Conservation (phyloP, 805 yeast genomes). For the Hanseniaspora occidentalis region DNA sequence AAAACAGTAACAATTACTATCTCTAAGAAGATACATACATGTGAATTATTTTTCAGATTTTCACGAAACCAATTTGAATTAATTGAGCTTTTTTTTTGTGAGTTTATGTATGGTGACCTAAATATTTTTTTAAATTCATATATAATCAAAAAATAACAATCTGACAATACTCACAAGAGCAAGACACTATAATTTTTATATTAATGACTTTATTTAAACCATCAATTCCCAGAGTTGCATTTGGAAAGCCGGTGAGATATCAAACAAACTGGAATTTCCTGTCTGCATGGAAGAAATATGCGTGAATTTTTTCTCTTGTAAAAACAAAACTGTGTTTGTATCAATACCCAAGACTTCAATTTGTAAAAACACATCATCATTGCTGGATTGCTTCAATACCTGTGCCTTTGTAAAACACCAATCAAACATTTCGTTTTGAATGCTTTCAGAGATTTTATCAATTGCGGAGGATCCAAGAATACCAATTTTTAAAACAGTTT, state of each 20-base stretch:
- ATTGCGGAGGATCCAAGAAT: neutral
- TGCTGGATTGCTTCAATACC: neutral
- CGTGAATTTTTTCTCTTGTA: neutral
- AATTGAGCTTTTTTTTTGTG: too few relatives aligned
- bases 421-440: neutral
- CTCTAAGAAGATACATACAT: too few relatives aligned
- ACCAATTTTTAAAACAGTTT: neutral
- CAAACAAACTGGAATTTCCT: neutral
- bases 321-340: neutral
- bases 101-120: too few relatives aligned
- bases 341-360: neutral
- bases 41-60: too few relatives aligned
- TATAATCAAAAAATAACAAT: too few relatives aligned
- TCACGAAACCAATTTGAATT: too few relatives aligned
- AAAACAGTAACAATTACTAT: too few relatives aligned
- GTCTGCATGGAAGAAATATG: neutral
- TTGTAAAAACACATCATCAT: neutral
- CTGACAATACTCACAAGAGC: too few relatives aligned
- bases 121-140: too few relatives aligned
- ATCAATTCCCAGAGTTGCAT: neutral
- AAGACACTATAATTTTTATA: too few relatives aligned
- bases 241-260: neutral
- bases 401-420: neutral
- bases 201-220: too few relatives aligned
- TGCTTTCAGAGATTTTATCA: neutral